Conservation (phyloP, 2,329 filamentous ascomycete species). For the Scedosporium apiospermum region DNA sequence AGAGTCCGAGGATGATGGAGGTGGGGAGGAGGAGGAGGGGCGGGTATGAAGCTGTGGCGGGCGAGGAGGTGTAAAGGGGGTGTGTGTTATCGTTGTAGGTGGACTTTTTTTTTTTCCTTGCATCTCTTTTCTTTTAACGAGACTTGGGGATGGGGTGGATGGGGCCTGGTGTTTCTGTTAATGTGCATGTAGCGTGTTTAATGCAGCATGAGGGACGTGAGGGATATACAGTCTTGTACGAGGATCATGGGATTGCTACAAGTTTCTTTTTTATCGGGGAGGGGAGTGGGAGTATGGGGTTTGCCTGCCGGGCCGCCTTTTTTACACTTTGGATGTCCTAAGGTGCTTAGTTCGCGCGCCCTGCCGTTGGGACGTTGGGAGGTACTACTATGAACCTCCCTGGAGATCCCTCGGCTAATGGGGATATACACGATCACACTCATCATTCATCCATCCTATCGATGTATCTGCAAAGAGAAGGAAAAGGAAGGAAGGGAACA, state of each 20-base stretch:
- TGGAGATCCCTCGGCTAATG: too few relatives aligned
- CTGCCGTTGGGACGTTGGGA: not conserved
- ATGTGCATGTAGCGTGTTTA: too few relatives aligned
- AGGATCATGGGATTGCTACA: too few relatives aligned
- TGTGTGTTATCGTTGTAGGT: not conserved
- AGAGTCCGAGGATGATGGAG: conserved; percentile 65
- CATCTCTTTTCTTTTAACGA: not conserved
- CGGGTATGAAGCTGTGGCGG: conserved; percentile 55
- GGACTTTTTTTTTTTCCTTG: not conserved
- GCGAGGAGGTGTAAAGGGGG: conserved; percentile 39
- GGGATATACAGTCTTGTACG: too few relatives aligned
- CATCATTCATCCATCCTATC: too few relatives aligned
- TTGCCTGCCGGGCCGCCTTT: not conserved
- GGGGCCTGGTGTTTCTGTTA: not conserved
- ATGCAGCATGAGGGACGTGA: too few relatives aligned
- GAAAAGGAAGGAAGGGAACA: too few relatives aligned
- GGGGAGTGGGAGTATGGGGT: not conserved
- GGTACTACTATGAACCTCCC: too few relatives aligned
- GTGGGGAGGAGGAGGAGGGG: conserved; percentile 38
- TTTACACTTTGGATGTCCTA: not conserved
- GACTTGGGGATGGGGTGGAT: not conserved
- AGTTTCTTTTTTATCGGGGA: not conserved
- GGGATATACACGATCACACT: too few relatives aligned
- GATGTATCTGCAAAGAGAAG: too few relatives aligned
- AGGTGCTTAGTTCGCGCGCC: not conserved